Evolutionary conservation across 495 filamentous ascomycete species (phyloP), one percentile per base, ranked within the genome.

Genomic region (Clohesyomyces aquaticus): DNA sequence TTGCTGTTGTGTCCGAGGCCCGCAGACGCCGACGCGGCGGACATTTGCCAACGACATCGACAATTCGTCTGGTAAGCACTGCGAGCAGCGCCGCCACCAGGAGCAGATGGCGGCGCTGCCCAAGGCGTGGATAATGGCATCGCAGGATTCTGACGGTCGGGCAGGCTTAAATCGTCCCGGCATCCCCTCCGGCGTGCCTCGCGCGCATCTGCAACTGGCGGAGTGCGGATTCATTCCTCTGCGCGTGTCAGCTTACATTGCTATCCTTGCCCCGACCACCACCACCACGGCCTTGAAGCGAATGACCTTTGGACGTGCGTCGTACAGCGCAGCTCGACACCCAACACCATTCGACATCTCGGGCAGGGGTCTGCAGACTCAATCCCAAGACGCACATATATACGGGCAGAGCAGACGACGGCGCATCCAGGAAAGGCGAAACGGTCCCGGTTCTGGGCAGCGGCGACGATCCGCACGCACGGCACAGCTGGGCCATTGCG

Each of bases 211-310:
- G 65, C 51, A 65, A 58, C 66, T 65, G 61, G 57, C 54, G 55
- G 53, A 65, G 63, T 59, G 52, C 52, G 38, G 45, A 59, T 63
- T 66, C 66, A 21, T 49, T 23, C 18, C n/a, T 8, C 67, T 62
- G 63, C 63, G 59, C 63, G 63, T 63, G 67, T 70, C 67, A 70
- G 67, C 67, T 70, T 70, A 70, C 67, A 61, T 70, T 55, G 66
- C 21, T 21, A 64, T 55, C 63, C 67, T 59, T 66, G 62, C 52
- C 41, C 28, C n/a, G n/a, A n/a, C n/a, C 41, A 25, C 32, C 8
- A 48, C 50, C 25, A 53, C 35, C 25, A 41, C 18, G 27, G 14
- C 50, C 32, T 61, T 38, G 59, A 69, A 63, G 66, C 67, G 67
- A 66, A 70, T 70, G 63, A 70, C 62, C 67, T 62, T 58, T 23